phyloP scores from a whole-genome alignment of 1,284 basidiomycete genomes.

The Stereum hirsutum region DNA sequence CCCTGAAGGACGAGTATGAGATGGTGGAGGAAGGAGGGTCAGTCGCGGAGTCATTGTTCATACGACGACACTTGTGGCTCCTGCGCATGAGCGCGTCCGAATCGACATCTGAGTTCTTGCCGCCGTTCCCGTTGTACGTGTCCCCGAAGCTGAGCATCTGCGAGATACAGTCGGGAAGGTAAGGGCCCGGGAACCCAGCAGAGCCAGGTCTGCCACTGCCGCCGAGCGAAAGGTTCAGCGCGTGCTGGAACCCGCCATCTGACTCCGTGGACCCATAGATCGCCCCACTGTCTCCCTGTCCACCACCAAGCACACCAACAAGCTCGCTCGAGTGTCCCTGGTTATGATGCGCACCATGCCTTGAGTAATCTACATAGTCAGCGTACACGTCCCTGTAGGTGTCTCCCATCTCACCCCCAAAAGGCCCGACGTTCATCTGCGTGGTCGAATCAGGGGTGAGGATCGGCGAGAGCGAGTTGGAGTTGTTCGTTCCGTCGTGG shows the following conservation, averaged over 20 bases:
- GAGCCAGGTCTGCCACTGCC: no score
- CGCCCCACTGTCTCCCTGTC: constrained; percentile 29
- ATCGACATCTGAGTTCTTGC: constrained; percentile 32
- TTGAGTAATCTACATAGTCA: no score
- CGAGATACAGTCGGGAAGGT: constrained; percentile 57
- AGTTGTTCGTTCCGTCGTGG: no score
- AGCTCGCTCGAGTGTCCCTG: constrained; percentile 50
- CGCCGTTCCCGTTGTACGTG: constrained; percentile 42
- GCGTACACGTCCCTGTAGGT: no score
- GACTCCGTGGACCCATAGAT: constrained; percentile 8
- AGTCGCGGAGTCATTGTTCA: constrained; percentile 66
- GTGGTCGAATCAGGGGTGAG: constrained; percentile 59
- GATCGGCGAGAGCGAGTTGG: constrained; percentile 38
- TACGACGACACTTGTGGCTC: constrained; percentile 53
- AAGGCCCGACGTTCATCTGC: constrained; percentile 31
- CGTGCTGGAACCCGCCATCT: constrained; percentile 21
- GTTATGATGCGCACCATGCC: no score
- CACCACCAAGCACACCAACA: constrained; percentile 49
- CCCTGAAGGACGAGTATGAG: constrained; percentile 25
- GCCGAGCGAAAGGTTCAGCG: constrained; percentile 21
- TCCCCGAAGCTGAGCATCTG: constrained; percentile 31
- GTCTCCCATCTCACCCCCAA: constrained; percentile 27
- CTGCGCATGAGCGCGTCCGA: constrained; percentile 31
- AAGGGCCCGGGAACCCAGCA: constrained; percentile 53
- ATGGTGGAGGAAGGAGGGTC: constrained; percentile 33